phyloP scores from a whole-genome alignment of 2,329 filamentous ascomycete species.

The Malbranchea zuffiana region DNA sequence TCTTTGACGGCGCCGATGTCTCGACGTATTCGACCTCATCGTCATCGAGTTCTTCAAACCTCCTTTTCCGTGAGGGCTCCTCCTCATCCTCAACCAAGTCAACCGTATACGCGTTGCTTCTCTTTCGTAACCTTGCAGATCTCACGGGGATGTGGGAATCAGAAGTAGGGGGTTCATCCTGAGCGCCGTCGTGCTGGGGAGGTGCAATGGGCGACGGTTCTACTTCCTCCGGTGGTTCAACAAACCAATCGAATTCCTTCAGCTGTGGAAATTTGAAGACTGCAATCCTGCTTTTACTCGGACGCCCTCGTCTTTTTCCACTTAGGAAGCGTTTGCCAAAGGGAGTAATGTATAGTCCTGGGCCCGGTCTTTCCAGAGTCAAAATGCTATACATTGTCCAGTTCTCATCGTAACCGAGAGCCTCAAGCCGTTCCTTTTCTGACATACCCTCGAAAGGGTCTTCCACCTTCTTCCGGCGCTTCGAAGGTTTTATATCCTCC shows the following conservation, averaged over 20 bases:
- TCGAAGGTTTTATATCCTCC: background rate
- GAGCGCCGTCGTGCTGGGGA: no score
- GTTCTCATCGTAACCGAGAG: slow-evolving; percentile 30
- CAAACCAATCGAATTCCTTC: slow-evolving; percentile 29
- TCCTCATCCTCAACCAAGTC: no score
- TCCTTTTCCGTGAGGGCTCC: no score
- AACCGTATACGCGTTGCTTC: no score
- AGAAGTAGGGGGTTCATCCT: no score
- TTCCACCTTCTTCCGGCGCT: slow-evolving; percentile 9
- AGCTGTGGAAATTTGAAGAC: slow-evolving; percentile 30
- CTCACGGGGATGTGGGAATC: no score
- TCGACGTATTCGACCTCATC: no score
- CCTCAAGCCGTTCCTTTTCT: slow-evolving; percentile 30
- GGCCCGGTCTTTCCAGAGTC: slow-evolving; percentile 26
- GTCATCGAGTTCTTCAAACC: no score
- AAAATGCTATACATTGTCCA: slow-evolving; percentile 33
- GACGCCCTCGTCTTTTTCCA: slow-evolving; percentile 30
- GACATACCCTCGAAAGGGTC: slow-evolving; percentile 23
- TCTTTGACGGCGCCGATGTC: no score
- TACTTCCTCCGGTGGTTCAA: no score
- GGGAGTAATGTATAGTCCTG: slow-evolving; percentile 34
- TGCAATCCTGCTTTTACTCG: slow-evolving; percentile 29
- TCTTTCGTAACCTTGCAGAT: no score
- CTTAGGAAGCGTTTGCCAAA: slow-evolving; percentile 28
- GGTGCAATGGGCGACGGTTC: no score